Base-by-base conservation (phyloP, 164 flowering plant genomes). In the Houttuynia cordata region DNA sequence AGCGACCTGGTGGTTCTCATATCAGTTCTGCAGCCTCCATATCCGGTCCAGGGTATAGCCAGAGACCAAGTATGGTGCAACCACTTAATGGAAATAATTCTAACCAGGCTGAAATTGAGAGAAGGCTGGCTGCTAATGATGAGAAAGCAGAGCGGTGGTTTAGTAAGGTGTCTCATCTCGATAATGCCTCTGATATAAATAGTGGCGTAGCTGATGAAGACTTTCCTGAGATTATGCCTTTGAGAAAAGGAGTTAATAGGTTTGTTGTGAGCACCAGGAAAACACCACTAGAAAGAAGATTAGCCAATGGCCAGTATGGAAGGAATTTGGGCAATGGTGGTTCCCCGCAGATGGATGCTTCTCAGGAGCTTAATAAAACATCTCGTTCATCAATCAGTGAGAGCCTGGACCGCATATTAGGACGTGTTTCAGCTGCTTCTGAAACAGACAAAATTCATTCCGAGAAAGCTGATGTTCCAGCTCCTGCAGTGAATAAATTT, bases 211-310 rank as follows among this genome's bases (percentile, higher is more conserved):
- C 78, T 34, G 83, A 80, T 60, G 82, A 82, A 69, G 87, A 82
- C 71, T 83, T 81, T 56, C 87, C 91, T 3, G 85, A 83, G 68
- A 86, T 80, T 58, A 83, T 82, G 83, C 92, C 92, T 23, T 60
- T 80, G 70, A 79, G 91, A 67, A 83, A 81, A 78, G 86, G 92
- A 8, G 83, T 74, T 10, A 83, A 80, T 59, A 78, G 84, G 73
- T 83, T 85, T 75, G 91, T 79, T 53, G 89, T 82, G 18, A 83
- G 83, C 77, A 82, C 86, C 0, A 72, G 88, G 71, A 87, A 87
- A 73, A 81, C 85, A 21, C 94, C 94, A 14, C 59, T 81, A 45
- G 88, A 81, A 62, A 78, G 85, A 71, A 80, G 86, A 75, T 60
- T 78, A 60, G 81, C 80, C 19, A 67, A 80, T 69, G 68, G 77